Evolutionary conservation across 495 filamentous ascomycete genomes (phyloP).

Genomic region (Podospora australis): DNA sequence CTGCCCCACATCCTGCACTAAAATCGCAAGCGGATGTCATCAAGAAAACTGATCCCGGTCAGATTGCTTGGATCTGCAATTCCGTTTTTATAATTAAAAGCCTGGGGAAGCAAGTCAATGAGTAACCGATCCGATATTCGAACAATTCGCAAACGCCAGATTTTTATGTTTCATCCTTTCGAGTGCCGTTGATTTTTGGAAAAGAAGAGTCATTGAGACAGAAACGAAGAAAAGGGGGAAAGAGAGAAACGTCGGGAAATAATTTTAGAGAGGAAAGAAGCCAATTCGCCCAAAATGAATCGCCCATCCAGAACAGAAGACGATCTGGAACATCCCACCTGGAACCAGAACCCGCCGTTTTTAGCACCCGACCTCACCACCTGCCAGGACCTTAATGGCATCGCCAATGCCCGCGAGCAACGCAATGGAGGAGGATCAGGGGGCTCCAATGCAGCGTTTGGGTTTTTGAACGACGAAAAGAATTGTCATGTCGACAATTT

Average conservation of each 20-base stretch:
- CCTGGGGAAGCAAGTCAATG: background rate
- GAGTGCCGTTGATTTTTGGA: too few species aligned
- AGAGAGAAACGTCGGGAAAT: too few species aligned
- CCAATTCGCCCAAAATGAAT: too few species aligned
- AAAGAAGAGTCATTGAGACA: too few species aligned
- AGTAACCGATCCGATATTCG: background rate
- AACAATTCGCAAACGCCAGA: background rate
- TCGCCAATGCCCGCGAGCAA: constrained; percentile 30
- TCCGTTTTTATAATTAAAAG: background rate
- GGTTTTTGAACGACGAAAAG: constrained; percentile 15
- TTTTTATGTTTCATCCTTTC: too few species aligned
- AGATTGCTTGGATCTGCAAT: background rate
- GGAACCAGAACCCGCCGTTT: constrained; percentile 54
- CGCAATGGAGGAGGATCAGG: constrained; percentile 10
- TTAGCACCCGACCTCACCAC: constrained; percentile 55
- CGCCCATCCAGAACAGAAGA: constrained; percentile 60
- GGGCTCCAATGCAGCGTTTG: background rate
- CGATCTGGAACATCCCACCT: constrained; percentile 44
- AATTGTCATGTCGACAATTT: background rate
- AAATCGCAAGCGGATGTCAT: background rate
- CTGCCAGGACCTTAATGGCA: constrained; percentile 57
- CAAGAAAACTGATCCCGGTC: background rate
- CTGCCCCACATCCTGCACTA: too few species aligned
- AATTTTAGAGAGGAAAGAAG: too few species aligned
- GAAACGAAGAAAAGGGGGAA: too few species aligned